A percentile compares a stretch with the other conserved stretches of the same genome.
phyloP scores from a whole-genome alignment of 805 yeast genomes.

The Hyphopichia homilentoma region DNA sequence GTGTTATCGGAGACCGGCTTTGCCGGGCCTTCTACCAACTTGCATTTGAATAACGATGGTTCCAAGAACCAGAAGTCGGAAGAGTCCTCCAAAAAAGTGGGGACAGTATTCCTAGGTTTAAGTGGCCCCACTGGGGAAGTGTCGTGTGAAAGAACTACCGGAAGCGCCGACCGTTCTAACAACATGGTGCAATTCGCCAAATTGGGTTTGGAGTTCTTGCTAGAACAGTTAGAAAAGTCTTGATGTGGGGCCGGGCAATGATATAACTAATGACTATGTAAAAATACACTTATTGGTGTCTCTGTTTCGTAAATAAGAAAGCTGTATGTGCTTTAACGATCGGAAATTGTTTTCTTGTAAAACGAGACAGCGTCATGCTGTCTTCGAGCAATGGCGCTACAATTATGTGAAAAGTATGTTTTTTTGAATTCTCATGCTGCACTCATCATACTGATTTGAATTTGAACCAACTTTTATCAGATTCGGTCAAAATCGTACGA shows the following conservation, averaged over 20 bases:
- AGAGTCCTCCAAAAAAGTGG: conserved; percentile 38
- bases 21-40: conserved; percentile 67
- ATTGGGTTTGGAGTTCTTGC: conserved; percentile 57
- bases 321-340: no score
- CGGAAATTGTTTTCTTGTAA: no score
- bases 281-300: no score
- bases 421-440: no score
- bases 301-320: no score
- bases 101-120: conserved; percentile 69
- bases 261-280: neutral
- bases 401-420: no score
- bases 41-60: conserved; percentile 30
- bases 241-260: neutral
- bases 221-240: conserved; percentile 40
- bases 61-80: conserved; percentile 8
- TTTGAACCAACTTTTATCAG: no score
- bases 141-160: conserved; percentile 46
- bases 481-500: no score
- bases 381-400: no score
- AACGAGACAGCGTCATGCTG: no score
- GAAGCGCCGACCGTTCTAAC: conserved; percentile 46
- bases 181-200: conserved; percentile 79
- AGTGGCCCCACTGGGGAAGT: conserved; percentile 60
- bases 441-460: no score
- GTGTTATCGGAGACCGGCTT: conserved; percentile 84